These are phyloP conservation scores for Candida wancherniae DNA, from an alignment of 805 yeast genomes.

Conservation along the genomic window DNA sequence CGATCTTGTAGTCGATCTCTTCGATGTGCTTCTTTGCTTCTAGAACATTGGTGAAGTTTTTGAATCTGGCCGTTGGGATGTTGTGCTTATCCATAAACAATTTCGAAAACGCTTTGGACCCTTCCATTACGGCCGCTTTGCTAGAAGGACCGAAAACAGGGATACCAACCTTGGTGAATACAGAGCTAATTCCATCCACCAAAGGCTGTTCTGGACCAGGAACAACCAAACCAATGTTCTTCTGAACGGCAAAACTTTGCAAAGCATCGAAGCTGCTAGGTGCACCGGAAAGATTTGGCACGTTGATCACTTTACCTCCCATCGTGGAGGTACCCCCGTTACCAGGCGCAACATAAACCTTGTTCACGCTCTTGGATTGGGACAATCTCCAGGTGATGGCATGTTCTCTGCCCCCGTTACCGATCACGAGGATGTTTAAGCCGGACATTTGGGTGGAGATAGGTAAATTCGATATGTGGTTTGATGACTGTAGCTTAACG, in stretches of 20 bases:
- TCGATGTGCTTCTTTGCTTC: slow-evolving; percentile 70
- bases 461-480: no score
- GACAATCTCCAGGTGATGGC: slow-evolving; percentile 89
- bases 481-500: no score
- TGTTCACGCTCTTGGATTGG: slow-evolving; percentile 66
- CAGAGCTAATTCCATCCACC: slow-evolving; percentile 82
- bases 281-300: slow-evolving; percentile 57
- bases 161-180: slow-evolving; percentile 76
- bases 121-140: slow-evolving; percentile 91
- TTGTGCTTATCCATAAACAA: slow-evolving; percentile 86
- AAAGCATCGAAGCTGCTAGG: slow-evolving; percentile 65
- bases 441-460: slow-evolving; percentile 10
- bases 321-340: slow-evolving; percentile 80
- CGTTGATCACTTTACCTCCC: slow-evolving; percentile 56
- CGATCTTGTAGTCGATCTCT: slow-evolving; percentile 67
- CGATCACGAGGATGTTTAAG: slow-evolving; percentile 63
- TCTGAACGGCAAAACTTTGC: slow-evolving; percentile 66
- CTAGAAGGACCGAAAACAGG: slow-evolving; percentile 97
- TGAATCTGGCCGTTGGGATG: slow-evolving; percentile 92
- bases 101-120: slow-evolving; percentile 92
- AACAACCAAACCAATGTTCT: slow-evolving; percentile 67
- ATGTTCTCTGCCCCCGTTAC: slow-evolving; percentile 99
- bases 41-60: slow-evolving; percentile 73
- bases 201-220: slow-evolving; percentile 99
- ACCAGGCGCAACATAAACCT: slow-evolving; percentile 91